A percentile compares a stretch with the other conserved stretches of the same genome.
These are phyloP conservation scores for Avicennia marina DNA, from an alignment of 257 asterid species.

Conservation along the genomic window DNA sequence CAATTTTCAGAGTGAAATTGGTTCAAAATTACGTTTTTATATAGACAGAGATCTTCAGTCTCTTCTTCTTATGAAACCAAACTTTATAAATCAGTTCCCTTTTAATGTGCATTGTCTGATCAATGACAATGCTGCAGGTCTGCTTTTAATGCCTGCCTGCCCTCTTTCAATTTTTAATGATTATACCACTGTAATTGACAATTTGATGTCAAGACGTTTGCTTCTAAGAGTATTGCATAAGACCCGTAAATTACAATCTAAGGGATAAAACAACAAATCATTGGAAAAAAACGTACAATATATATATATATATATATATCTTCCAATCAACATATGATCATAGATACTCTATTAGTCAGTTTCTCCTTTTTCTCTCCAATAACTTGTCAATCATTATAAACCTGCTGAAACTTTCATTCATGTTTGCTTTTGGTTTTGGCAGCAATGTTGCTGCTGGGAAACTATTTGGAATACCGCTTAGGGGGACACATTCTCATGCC, in stretches of 20 bases:
- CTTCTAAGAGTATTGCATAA: neutral
- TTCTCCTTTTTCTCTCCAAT: neutral
- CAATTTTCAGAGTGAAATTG: neutral
- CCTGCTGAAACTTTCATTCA: too few relatives aligned
- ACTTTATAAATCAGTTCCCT: too few relatives aligned
- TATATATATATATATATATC: too few relatives aligned
- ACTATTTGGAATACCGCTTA: constrained; percentile 95
- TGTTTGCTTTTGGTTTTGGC: constrained; percentile 26
- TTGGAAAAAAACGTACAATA: too few relatives aligned
- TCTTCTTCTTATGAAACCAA: too few relatives aligned
- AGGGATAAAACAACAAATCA: neutral
- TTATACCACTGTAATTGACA: neutral
- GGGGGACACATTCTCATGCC: constrained; percentile 99
- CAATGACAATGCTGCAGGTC: too few relatives aligned
- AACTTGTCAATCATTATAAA: neutral
- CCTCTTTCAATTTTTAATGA: neutral
- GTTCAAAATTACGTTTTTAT: too few relatives aligned
- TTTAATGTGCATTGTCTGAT: too few relatives aligned
- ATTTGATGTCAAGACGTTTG: neutral
- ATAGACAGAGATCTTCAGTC: too few relatives aligned
- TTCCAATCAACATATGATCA: neutral
- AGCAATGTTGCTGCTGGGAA: constrained; percentile 99
- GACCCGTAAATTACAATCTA: neutral
- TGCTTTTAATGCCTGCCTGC: neutral
- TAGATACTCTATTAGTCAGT: neutral